Evolutionary conservation across 345 rosid genomes (phyloP), one percentile per base, ranked within the genome.

Genomic region (Passiflora organensis): DNA sequence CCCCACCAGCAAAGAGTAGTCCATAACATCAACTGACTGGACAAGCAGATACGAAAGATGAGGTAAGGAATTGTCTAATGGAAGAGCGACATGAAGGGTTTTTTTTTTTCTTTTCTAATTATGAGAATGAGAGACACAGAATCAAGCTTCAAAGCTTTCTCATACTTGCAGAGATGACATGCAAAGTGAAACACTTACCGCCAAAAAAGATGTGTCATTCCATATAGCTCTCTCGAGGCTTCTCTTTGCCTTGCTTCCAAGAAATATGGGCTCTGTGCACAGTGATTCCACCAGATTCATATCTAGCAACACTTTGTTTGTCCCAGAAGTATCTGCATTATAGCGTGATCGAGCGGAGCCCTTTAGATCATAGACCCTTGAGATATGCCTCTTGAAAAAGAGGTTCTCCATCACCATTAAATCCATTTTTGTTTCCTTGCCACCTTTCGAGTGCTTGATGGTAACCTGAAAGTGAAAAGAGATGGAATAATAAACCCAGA

Each of bases 361-460:
- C 71, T 94, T 94, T 14, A 87, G 95, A 62, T 94, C 99, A 51
- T 94, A 94, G 16, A 89, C 81, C 65, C 82, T 82, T 0, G 82
- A 76, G 55, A 94, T 82, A 28, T 45, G 83, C 76, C 99, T 83
- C 49, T 73, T 73, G 53, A 72, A 94, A 63, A 94, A 89, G 36
- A 94, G 99, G 71, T 94, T 94, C 82, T 87, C 99, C 97, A 94
- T 94, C 62, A 89, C 97, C 91, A 87, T 85, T 48, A 89, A 48
- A 75, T 94, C 96, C 88, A 89, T 85, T 74, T 89, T 94, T 17
- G 67, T 85, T 71, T 94, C 99, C 70, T 79, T 94, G 49, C 96
- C 93, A 58, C 97, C 89, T 72, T 74, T 85, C 25, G 72, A 68
- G 66, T 87, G 75, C 75, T 83, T 89, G n/a, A 80, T 74, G 4